Conservation (phyloP, 768 basidiomycete species). For the Galerina marginata region DNA sequence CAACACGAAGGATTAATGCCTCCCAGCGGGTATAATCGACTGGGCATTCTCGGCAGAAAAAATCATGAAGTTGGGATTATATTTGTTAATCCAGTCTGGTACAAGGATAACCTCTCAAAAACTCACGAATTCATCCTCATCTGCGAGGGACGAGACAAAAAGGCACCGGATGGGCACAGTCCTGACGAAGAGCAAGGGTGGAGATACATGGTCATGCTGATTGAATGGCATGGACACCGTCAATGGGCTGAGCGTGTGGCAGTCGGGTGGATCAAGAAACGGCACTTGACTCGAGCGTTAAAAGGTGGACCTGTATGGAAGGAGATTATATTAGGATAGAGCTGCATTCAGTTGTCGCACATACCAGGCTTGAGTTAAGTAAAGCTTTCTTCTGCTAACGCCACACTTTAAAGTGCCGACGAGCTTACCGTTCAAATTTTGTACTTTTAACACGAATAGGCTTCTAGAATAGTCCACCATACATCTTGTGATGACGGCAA, state of each 20-base stretch:
- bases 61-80: background rate
- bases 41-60: background rate
- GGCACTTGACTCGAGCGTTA: background rate
- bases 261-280: background rate
- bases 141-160: slow-evolving; percentile 7
- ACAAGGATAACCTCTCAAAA: background rate
- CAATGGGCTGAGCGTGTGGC: background rate
- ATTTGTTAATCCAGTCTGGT: background rate
- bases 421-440: too few species aligned
- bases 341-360: too few species aligned
- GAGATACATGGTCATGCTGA: slow-evolving; percentile 12
- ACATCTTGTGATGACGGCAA: too few species aligned
- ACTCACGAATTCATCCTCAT: slow-evolving; percentile 16
- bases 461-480: too few species aligned
- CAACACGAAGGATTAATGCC: background rate
- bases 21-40: background rate
- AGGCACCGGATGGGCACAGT: background rate
- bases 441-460: too few species aligned
- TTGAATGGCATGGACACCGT: background rate
- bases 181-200: background rate
- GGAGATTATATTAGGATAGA: background rate
- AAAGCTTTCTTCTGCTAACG: too few species aligned
- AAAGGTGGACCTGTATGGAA: background rate
- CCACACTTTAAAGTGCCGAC: too few species aligned
- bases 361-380: too few species aligned